Percentiles rank a stretch among this genome's conserved stretches.
These are phyloP conservation scores for Syzygium grande DNA, from an alignment of 345 rosid genomes.

Conservation along the genomic window DNA sequence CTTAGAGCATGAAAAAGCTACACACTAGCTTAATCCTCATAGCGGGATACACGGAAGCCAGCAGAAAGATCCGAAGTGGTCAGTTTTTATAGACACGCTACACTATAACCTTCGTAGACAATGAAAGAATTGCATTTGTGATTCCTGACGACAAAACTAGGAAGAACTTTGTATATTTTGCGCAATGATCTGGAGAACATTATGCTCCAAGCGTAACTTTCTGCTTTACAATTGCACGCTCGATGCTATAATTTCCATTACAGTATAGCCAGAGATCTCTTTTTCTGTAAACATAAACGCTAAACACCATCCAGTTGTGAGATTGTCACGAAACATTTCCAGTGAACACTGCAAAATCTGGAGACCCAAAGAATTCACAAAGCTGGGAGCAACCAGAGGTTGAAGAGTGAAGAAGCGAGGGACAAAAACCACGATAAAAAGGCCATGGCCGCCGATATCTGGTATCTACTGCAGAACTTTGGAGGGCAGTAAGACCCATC, in stretches of 20 bases:
- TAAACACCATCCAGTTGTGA: neutral
- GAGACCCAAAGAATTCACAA: constrained; percentile 21
- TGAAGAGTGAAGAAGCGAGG: constrained; percentile 70
- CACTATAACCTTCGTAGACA: neutral
- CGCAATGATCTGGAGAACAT: neutral
- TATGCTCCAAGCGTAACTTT: neutral
- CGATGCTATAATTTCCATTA: neutral
- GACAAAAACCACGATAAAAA: constrained; percentile 79
- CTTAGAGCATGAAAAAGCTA: neutral
- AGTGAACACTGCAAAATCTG: neutral
- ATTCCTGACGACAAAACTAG: neutral
- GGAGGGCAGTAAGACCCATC: constrained; percentile 32
- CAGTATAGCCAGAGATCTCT: neutral
- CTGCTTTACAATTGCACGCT: neutral
- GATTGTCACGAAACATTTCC: neutral
- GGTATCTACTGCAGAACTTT: constrained; percentile 61
- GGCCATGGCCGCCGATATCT: constrained; percentile 79
- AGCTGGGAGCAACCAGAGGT: constrained; percentile 76
- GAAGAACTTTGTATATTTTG: neutral
- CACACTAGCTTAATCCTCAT: neutral
- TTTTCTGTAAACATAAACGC: neutral
- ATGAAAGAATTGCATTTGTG: neutral
- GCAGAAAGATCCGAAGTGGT: neutral
- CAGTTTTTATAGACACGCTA: neutral
- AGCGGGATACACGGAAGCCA: neutral